phyloP scores from a whole-genome alignment of 2,329 filamentous ascomycete species.

The Calonectria honghensis region DNA sequence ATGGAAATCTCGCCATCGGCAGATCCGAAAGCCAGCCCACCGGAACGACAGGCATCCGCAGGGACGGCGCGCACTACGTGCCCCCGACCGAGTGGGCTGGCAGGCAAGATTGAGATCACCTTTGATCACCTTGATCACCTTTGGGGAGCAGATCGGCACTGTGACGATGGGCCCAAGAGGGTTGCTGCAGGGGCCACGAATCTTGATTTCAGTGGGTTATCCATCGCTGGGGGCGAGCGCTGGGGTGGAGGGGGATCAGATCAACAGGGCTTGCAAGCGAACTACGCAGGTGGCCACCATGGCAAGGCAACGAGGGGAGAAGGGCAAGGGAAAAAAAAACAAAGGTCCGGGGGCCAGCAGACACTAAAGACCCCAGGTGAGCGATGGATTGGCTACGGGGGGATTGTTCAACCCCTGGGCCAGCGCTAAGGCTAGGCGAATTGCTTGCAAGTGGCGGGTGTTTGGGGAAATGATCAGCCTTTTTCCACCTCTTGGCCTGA shows the following conservation, averaged over 20 bases:
- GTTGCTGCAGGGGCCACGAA: neutral
- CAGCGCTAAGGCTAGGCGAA: constrained; percentile 11
- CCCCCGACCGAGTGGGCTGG: constrained; percentile 1
- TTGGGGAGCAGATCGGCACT: constrained; percentile 6
- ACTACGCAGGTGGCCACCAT: neutral
- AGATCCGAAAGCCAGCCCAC: constrained; percentile 31
- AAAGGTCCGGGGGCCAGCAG: neutral
- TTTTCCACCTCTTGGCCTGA: constrained; percentile 1
- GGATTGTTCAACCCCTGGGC: neutral
- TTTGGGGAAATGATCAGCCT: constrained; percentile 15
- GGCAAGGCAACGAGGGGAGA: constrained; percentile 1
- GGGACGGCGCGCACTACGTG: neutral
- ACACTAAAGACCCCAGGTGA: neutral
- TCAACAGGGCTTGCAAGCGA: constrained; percentile 17
- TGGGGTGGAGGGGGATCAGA: constrained; percentile 7
- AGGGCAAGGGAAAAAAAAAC: neutral
- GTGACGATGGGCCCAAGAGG: neutral
- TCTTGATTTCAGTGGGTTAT: neutral
- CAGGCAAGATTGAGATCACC: constrained; percentile 33
- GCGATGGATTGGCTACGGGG: constrained; percentile 10
- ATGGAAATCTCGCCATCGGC: constrained; percentile 6
- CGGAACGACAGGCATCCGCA: constrained; percentile 10
- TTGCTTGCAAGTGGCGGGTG: constrained; percentile 8
- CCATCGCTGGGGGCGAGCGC: neutral
- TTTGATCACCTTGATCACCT: neutral